Base-by-base conservation (phyloP, 1,284 basidiomycete species). In the Cystobasidium sp. region DNA sequence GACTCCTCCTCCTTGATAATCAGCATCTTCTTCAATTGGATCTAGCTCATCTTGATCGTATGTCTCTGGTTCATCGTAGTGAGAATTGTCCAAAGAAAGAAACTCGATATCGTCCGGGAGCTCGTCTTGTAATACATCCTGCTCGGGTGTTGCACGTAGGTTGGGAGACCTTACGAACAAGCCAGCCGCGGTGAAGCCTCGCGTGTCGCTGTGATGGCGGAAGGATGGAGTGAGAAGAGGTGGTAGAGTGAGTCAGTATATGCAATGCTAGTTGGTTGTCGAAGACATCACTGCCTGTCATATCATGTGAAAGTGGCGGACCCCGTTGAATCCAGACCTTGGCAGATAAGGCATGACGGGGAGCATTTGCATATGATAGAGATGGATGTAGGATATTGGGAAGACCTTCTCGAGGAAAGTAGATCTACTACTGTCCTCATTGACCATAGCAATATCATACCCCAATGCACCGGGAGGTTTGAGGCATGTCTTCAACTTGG, bases 61-160 rank as follows among this genome's bases (percentile, higher is more conserved):
- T 24, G 52, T 56, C 6, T 73, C 63, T 44, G 70, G 70, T 24
- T 73, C 62, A 31, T 65, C 61, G 31, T 73, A 66, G 16, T 46
- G 49, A 10, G 70, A 31, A 31, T 58, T 65, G 44, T 73, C 70
- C 51, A 73, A 63, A 4, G 70, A 73, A n/a, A 73, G 63, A 53
- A 73, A 73, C 53, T 73, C 70, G 52, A 73, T 73, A 49, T 73
- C 70, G 44, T 73, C 62, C 6, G 70, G 70, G 18, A 73, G 62
- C 22, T 65, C 61, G 43, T 73, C 70, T 51, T 73, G 70, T 6
- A 73, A 62, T 14, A 44, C 39, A 53, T 73, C 70, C 20, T 68
- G 66, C 39, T 70, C 68, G 24, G 58, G 58, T 6, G 68, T 62
- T 5, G 68, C 44, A 14, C 68, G 41, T 4, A 62, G 46, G 18